Evolutionary conservation across 1,139 yeast genomes (phyloP).

Genomic region (Hemisphaericaspora xylanilytica): DNA sequence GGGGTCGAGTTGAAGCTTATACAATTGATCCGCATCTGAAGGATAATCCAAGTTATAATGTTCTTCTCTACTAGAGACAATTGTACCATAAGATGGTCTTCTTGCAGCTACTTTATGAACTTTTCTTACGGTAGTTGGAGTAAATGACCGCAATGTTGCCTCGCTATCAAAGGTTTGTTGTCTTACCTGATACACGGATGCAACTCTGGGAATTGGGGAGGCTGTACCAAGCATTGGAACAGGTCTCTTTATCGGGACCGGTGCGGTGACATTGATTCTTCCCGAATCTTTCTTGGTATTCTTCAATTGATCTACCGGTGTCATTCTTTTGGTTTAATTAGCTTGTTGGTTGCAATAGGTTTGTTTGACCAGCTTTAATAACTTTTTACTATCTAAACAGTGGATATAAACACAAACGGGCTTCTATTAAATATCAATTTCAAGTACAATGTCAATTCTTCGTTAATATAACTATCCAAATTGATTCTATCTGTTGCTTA

Average conservation of each 20-base stretch:
- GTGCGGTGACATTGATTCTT: constrained; percentile 17
- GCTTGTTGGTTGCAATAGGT: background rate
- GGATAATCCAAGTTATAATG: constrained; percentile 62
- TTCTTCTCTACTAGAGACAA: constrained; percentile 39
- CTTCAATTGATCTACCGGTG: constrained; percentile 8
- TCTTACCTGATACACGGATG: constrained; percentile 15
- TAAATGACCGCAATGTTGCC: constrained; percentile 20
- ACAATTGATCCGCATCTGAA: constrained; percentile 41
- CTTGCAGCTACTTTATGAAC: constrained; percentile 19
- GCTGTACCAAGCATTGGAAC: background rate
- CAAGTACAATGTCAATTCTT: too few relatives aligned
- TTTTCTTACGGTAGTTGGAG: constrained; percentile 25
- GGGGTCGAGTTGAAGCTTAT: constrained; percentile 44
- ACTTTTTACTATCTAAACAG: too few relatives aligned
- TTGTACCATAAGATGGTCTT: constrained; percentile 37
- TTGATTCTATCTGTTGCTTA: too few relatives aligned
- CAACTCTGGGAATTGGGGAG: constrained; percentile 11
- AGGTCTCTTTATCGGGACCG: constrained; percentile 19
- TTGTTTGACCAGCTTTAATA: too few relatives aligned
- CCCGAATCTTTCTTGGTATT: constrained; percentile 3
- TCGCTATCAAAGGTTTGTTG: constrained; percentile 7
- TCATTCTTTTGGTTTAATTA: constrained; percentile 2
- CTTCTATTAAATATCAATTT: too few relatives aligned
- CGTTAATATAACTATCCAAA: too few relatives aligned
- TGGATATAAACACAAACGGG: too few relatives aligned